Evolutionary conservation across 768 basidiomycete species (phyloP).

Genomic region (Suillus sp.): DNA sequence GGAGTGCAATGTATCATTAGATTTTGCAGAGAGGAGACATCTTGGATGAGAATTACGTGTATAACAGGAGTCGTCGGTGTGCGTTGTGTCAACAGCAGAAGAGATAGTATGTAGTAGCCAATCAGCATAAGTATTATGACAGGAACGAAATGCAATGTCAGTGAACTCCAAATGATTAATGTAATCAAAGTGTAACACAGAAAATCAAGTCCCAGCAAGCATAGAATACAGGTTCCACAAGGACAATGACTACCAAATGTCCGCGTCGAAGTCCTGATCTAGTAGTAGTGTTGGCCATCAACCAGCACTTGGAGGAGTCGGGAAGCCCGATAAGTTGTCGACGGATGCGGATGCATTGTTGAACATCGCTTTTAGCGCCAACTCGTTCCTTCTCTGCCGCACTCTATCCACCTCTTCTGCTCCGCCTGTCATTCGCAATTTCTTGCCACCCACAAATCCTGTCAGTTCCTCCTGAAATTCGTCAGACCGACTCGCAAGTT

Average conservation of each 20-base stretch:
- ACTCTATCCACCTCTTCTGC: conserved; percentile 90
- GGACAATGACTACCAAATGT: neutral
- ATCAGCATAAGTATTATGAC: conserved; percentile 1
- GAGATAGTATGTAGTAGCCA: conserved; percentile 1
- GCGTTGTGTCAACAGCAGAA: neutral
- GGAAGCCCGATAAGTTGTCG: neutral
- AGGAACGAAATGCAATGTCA: conserved; percentile 1
- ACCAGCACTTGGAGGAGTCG: neutral
- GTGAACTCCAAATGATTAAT: neutral
- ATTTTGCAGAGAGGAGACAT: neutral
- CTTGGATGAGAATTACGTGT: neutral
- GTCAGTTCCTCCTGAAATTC: conserved; percentile 83
- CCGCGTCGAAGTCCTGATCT: neutral
- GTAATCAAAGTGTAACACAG: neutral
- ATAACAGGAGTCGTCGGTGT: neutral
- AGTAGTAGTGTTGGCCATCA: neutral
- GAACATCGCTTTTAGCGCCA: conserved; percentile 91
- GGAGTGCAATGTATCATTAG: conserved; percentile 8
- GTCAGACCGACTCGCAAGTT: conserved; percentile 71
- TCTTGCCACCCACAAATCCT: conserved; percentile 86
- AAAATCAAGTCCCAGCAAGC: conserved; percentile 7
- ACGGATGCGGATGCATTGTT: conserved; percentile 23
- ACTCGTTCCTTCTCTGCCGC: conserved; percentile 80
- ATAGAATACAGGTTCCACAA: conserved; percentile 1
- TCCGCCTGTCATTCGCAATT: conserved; percentile 93